Conservation (phyloP, 2,329 filamentous ascomycete genomes). For the Talaromyces funiculosus region DNA sequence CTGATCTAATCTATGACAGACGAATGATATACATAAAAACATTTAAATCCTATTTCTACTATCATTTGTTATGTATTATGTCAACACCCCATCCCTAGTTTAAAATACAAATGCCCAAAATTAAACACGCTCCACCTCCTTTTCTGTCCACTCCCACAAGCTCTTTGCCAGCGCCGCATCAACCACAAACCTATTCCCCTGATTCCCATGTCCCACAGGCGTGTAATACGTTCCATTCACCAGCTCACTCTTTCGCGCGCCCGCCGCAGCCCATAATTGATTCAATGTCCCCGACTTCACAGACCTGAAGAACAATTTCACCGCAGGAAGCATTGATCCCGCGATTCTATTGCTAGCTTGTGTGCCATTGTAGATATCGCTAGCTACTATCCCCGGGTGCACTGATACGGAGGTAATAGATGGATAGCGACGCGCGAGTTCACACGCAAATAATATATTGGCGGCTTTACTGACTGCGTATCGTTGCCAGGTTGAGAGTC, state of each 20-base stretch:
- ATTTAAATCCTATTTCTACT: background rate
- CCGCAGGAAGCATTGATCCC: conserved; percentile 19
- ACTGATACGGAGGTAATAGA: conserved; percentile 42
- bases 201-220: conserved; percentile 32
- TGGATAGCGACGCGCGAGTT: conserved; percentile 43
- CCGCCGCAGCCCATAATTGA: conserved; percentile 39
- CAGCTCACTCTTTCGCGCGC: conserved; percentile 26
- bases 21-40: conserved; percentile 8
- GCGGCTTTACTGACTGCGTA: conserved; percentile 51
- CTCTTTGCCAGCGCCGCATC: conserved; percentile 29
- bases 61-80: background rate
- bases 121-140: background rate
- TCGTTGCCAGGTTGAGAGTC: conserved; percentile 37
- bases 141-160: conserved; percentile 44
- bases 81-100: background rate
- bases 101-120: background rate
- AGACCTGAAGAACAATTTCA: conserved; percentile 23
- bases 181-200: conserved; percentile 25
- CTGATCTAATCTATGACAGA: background rate
- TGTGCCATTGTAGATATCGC: conserved; percentile 33
- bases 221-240: conserved; percentile 39
- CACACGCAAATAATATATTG: conserved; percentile 44
- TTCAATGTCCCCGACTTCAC: conserved; percentile 35
- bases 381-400: conserved; percentile 46
- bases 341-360: conserved; percentile 22